Percentiles rank a stretch among this genome's conserved stretches.
These are phyloP conservation scores for Amanita thiersii DNA, from an alignment of 768 basidiomycete genomes.

Conservation along the genomic window DNA sequence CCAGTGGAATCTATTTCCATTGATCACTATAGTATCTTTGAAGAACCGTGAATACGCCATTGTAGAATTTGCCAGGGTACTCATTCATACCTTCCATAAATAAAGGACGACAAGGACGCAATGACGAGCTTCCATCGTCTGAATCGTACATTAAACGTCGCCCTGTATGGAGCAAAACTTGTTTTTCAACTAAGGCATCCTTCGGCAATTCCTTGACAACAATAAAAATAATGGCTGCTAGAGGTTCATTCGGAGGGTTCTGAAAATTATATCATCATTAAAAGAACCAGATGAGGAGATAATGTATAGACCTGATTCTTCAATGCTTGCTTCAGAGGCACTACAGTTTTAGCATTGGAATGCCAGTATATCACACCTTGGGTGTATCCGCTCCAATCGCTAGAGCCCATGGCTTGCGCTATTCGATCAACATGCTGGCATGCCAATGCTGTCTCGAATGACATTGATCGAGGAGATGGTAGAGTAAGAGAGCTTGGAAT, in stretches of 20 bases:
- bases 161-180: constrained; percentile 65
- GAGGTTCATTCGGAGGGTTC: constrained; percentile 12
- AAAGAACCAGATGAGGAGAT: background rate
- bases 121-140: constrained; percentile 26
- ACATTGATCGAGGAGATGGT: constrained; percentile 49
- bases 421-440: constrained; percentile 78
- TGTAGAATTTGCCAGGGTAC: constrained; percentile 9
- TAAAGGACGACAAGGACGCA: background rate
- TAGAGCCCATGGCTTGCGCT: constrained; percentile 48
- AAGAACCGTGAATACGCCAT: no score
- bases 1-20: constrained; percentile 27
- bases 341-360: constrained; percentile 27
- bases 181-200: constrained; percentile 67
- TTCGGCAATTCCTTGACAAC: constrained; percentile 63
- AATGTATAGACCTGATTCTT: constrained; percentile 11
- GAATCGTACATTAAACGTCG: constrained; percentile 38
- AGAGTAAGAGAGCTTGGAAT: constrained; percentile 67
- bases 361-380: constrained; percentile 75
- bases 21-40: constrained; percentile 1
- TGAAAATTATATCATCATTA: constrained; percentile 1
- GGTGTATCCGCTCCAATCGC: constrained; percentile 52
- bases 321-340: constrained; percentile 29
- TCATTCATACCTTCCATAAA: background rate
- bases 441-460: constrained; percentile 62
- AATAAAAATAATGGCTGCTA: constrained; percentile 44